Evolutionary conservation across 805 yeast genomes (phyloP).

Genomic region (Candida ipomoeae): DNA sequence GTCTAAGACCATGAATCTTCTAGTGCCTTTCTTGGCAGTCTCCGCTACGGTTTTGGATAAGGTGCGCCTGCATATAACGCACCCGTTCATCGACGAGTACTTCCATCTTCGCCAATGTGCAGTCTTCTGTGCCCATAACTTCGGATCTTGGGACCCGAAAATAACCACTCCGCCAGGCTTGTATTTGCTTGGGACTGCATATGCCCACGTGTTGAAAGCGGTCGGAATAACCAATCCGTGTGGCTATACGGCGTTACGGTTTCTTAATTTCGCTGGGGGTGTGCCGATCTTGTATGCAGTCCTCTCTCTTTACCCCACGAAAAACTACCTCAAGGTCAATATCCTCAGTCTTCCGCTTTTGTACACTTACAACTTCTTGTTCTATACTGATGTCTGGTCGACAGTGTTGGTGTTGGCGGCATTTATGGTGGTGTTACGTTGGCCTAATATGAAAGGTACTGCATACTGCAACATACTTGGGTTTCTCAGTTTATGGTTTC

Average conservation of each 20-base stretch:
- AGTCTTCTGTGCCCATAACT: slow-evolving; percentile 58
- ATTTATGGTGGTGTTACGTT: slow-evolving; percentile 41
- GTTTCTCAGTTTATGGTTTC: slow-evolving; percentile 60
- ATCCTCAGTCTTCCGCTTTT: slow-evolving; percentile 61
- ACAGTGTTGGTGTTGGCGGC: slow-evolving; percentile 61
- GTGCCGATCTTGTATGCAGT: slow-evolving; percentile 47
- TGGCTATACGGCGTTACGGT: slow-evolving; percentile 22
- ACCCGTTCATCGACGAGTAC: slow-evolving; percentile 60
- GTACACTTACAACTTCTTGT: slow-evolving; percentile 67
- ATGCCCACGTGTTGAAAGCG: slow-evolving; percentile 35
- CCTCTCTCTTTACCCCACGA: slow-evolving; percentile 23
- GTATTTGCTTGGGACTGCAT: slow-evolving; percentile 47
- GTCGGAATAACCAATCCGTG: slow-evolving; percentile 22
- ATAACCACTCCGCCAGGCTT: slow-evolving; percentile 97
- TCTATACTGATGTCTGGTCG: slow-evolving; percentile 94
- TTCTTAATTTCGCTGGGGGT: slow-evolving; percentile 67
- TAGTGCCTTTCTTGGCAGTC: slow-evolving; percentile 1
- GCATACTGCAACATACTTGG: slow-evolving; percentile 51
- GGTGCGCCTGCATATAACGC: slow-evolving; percentile 7
- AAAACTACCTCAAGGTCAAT: slow-evolving; percentile 25
- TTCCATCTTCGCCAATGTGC: slow-evolving; percentile 83
- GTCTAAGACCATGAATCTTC: slow-evolving; percentile 1
- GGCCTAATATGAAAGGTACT: slow-evolving; percentile 21
- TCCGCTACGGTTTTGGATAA: slow-evolving; percentile 9
- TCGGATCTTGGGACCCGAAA: slow-evolving; percentile 58